phyloP scores from a whole-genome alignment of 2,329 filamentous ascomycete species.

The Arthrobotrys megalospora region DNA sequence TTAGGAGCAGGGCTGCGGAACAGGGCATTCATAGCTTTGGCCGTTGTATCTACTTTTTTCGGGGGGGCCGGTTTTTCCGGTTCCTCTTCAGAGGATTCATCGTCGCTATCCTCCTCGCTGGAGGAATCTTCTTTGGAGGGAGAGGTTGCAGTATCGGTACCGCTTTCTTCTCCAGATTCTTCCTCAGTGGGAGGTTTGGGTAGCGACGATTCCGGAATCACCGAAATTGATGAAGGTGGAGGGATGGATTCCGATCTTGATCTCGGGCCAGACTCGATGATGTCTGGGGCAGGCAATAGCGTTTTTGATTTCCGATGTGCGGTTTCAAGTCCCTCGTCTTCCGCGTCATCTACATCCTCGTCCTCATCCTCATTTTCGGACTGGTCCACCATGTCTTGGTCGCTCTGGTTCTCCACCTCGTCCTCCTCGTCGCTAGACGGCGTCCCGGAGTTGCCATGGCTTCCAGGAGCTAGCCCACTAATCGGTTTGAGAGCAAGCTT shows the following conservation, averaged over 20 bases:
- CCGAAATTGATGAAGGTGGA: conserved; percentile 29
- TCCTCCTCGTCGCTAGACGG: conserved; percentile 28
- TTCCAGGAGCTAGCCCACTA: conserved; percentile 4
- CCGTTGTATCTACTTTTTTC: conserved; percentile 21
- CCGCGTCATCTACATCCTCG: conserved; percentile 9
- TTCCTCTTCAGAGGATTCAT: conserved; percentile 23
- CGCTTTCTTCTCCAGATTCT: conserved; percentile 5
- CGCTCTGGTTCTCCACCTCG: conserved; percentile 8
- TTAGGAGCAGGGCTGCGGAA: conserved; percentile 26
- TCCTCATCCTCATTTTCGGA: conserved; percentile 2
- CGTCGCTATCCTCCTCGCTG: not conserved
- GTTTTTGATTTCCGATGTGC: not conserved
- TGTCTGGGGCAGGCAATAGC: not conserved
- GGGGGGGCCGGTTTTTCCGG: conserved; percentile 13
- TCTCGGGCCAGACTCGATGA: not conserved
- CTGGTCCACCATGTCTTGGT: conserved; percentile 28
- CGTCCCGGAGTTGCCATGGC: not conserved
- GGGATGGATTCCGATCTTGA: conserved; percentile 13
- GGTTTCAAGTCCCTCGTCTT: not conserved
- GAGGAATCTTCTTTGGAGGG: conserved; percentile 19
- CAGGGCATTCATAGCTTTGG: conserved; percentile 41
- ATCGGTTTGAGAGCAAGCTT: conserved; percentile 40
- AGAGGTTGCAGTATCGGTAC: conserved; percentile 22
- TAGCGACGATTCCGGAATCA: conserved; percentile 43
- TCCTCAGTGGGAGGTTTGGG: not conserved